Conservation (phyloP, 345 rosid genomes). For the Passiflora organensis region DNA sequence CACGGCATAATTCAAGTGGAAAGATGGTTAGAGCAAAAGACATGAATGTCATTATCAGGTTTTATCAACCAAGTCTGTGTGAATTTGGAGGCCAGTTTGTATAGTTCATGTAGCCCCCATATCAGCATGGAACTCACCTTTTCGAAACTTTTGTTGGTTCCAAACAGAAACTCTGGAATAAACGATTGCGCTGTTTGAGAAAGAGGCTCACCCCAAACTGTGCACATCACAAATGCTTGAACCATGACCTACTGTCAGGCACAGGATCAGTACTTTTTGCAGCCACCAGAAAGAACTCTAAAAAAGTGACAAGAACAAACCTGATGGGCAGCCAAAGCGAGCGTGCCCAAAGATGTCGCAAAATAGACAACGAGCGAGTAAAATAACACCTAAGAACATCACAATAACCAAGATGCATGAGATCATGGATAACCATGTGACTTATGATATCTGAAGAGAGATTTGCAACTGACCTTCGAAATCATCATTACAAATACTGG, state of each 20-base stretch:
- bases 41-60: too few species aligned
- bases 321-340: slow-evolving; percentile 85
- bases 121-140: slow-evolving; percentile 37
- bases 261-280: neutral
- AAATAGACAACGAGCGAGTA: slow-evolving; percentile 70
- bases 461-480: slow-evolving; percentile 43
- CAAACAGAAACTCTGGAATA: slow-evolving; percentile 79
- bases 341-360: slow-evolving; percentile 85
- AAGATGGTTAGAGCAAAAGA: neutral
- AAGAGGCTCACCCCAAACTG: slow-evolving; percentile 83
- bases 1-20: neutral
- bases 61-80: neutral
- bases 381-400: slow-evolving; percentile 61
- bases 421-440: neutral
- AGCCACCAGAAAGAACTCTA: neutral
- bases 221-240: slow-evolving; percentile 59
- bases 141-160: slow-evolving; percentile 47
- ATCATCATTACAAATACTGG: slow-evolving; percentile 72
- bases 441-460: neutral
- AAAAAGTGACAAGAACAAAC: slow-evolving; percentile 23
- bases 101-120: too few species aligned
- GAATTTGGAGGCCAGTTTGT: neutral
- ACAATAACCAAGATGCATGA: slow-evolving; percentile 9
- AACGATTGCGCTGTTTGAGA: slow-evolving; percentile 94
- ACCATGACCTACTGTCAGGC: slow-evolving; percentile 48